phyloP scores from a whole-genome alignment of 306 rosid species.

The Sophora flavescens region DNA sequence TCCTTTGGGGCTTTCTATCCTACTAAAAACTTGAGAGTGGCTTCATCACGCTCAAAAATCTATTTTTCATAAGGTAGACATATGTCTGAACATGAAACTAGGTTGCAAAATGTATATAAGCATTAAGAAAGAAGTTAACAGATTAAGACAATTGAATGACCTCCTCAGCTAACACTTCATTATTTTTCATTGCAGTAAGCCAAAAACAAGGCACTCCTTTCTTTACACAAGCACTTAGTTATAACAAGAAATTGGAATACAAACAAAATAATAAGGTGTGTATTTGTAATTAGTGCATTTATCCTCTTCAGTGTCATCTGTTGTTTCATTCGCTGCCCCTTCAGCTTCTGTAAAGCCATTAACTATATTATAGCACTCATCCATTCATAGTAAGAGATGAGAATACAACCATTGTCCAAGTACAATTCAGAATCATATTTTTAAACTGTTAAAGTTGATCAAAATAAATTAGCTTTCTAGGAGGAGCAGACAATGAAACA shows the following conservation, averaged over 20 bases:
- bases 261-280: neutral
- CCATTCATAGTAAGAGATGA: neutral
- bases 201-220: constrained; percentile 86
- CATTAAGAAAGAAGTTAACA: neutral
- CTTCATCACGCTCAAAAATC: too few relatives aligned
- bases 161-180: constrained; percentile 81
- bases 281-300: constrained; percentile 47
- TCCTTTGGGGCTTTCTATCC: too few relatives aligned
- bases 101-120: neutral
- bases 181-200: constrained; percentile 83
- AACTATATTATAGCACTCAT: constrained; percentile 74
- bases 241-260: neutral
- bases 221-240: constrained; percentile 49
- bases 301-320: constrained; percentile 51
- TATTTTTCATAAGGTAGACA: too few relatives aligned
- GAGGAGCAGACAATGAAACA: too few relatives aligned
- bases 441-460: too few relatives aligned
- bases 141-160: constrained; percentile 45
- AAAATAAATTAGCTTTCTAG: too few relatives aligned
- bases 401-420: too few relatives aligned
- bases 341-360: constrained; percentile 74
- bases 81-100: neutral
- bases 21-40: too few relatives aligned
- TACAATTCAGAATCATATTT: too few relatives aligned
- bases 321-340: constrained; percentile 57